phyloP scores from a whole-genome alignment of 805 yeast genomes.

The Starmerella lactis-condensi region DNA sequence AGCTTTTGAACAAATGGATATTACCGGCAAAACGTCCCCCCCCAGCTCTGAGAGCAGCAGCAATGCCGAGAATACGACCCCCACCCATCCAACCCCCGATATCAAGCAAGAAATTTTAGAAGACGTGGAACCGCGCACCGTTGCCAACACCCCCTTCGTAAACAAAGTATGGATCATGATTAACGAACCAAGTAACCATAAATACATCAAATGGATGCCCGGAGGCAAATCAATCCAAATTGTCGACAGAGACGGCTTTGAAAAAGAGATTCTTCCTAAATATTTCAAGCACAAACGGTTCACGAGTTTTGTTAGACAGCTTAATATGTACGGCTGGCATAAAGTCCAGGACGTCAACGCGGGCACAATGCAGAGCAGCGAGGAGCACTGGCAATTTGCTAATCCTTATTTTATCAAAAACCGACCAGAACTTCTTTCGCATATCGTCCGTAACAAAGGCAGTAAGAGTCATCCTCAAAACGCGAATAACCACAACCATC shows the following conservation, averaged over 20 bases:
- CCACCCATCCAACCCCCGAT: conserved; percentile 1
- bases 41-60: too few species aligned
- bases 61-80: background rate
- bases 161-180: conserved; percentile 92
- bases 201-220: conserved; percentile 64
- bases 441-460: conserved; percentile 59
- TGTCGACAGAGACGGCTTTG: conserved; percentile 62
- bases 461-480: conserved; percentile 16
- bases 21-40: too few species aligned
- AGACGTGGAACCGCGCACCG: conserved; percentile 19
- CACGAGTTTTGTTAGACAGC: conserved; percentile 86
- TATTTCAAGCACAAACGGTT: conserved; percentile 91
- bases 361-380: conserved; percentile 36
- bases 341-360: conserved; percentile 82
- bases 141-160: conserved; percentile 51
- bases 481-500: conserved; percentile 1
- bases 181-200: conserved; percentile 51
- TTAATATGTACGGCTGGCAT: conserved; percentile 99
- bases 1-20: too few species aligned
- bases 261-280: conserved; percentile 66
- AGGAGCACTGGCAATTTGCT: conserved; percentile 78
- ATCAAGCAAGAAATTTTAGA: conserved; percentile 4
- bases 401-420: conserved; percentile 62
- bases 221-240: conserved; percentile 80
- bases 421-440: conserved; percentile 67